These are phyloP conservation scores for Irpex sp. DNA, from an alignment of 1,284 basidiomycete genomes.

Conservation along the genomic window DNA sequence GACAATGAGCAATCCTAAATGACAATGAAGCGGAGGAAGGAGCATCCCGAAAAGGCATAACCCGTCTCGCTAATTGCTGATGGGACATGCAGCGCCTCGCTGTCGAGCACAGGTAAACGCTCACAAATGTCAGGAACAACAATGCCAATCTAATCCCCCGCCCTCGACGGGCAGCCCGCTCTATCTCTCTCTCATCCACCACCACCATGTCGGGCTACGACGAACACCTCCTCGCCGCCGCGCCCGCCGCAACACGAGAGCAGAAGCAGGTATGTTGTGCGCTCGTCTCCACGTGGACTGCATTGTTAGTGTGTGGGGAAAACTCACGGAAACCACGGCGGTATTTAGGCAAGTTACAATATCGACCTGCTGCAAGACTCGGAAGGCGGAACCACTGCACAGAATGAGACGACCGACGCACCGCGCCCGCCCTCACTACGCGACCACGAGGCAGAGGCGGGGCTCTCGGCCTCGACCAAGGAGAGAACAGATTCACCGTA, in stretches of 20 bases:
- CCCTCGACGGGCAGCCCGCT: neutral
- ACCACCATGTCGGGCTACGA: conserved; percentile 28
- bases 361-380: conserved; percentile 39
- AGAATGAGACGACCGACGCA: conserved; percentile 6
- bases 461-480: conserved; percentile 16
- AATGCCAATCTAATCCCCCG: neutral
- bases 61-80: neutral
- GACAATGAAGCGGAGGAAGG: neutral
- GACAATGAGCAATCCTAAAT: no score
- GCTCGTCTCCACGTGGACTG: neutral
- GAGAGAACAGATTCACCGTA: conserved; percentile 8
- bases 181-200: conserved; percentile 4
- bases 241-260: conserved; percentile 32
- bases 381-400: conserved; percentile 14
- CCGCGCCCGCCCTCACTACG: conserved; percentile 14
- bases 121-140: neutral
- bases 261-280: conserved; percentile 33
- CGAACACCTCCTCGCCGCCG: conserved; percentile 31
- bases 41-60: neutral
- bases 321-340: neutral
- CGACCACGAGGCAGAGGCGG: conserved; percentile 19
- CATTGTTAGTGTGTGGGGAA: neutral
- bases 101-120: neutral
- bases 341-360: conserved; percentile 47
- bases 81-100: neutral